Evolutionary conservation across 2,329 filamentous ascomycete species (phyloP).

Genomic region (Coniochaeta pulveracea): DNA sequence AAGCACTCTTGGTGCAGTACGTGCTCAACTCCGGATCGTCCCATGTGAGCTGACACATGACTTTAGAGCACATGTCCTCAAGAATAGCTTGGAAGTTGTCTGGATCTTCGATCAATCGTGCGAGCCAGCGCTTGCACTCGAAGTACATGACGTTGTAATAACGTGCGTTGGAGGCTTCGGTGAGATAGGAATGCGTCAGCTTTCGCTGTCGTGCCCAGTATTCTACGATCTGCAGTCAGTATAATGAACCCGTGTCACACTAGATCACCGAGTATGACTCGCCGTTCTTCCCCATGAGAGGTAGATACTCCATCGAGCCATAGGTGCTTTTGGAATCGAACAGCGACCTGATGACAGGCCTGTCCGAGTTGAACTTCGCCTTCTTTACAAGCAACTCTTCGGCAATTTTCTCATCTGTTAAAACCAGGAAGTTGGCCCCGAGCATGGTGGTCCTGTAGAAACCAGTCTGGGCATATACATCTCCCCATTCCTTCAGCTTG

Average conservation of each 20-base stretch:
- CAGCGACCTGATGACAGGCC: conserved; percentile 33
- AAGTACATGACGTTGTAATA: conserved; percentile 32
- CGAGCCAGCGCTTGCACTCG: conserved; percentile 41
- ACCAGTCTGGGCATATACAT: conserved; percentile 18
- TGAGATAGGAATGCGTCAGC: conserved; percentile 39
- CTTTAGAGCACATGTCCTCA: conserved; percentile 46
- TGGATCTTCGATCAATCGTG: conserved; percentile 33
- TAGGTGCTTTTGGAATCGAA: conserved; percentile 42
- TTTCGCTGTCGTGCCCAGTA: conserved; percentile 43
- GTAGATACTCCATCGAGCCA: conserved; percentile 44
- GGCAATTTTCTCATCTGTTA: conserved; percentile 38
- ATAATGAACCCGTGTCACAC: background rate
- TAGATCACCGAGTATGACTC: conserved; percentile 12
- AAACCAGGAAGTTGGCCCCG: conserved; percentile 25
- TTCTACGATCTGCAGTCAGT: conserved; percentile 19
- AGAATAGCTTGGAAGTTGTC: conserved; percentile 37
- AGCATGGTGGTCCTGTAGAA: conserved; percentile 23
- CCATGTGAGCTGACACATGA: conserved; percentile 43
- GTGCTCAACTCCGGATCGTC: conserved; percentile 36
- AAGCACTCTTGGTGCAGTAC: conserved; percentile 36
- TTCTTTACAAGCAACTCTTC: conserved; percentile 40
- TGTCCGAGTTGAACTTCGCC: conserved; percentile 38
- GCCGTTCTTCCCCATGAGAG: conserved; percentile 45
- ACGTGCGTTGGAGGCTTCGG: conserved; percentile 20
- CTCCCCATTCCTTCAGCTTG: conserved; percentile 33